A percentile compares a stretch with the other conserved stretches of the same genome.
Conservation (phyloP, 306 rosid species). For the Crataegus laevigata region DNA sequence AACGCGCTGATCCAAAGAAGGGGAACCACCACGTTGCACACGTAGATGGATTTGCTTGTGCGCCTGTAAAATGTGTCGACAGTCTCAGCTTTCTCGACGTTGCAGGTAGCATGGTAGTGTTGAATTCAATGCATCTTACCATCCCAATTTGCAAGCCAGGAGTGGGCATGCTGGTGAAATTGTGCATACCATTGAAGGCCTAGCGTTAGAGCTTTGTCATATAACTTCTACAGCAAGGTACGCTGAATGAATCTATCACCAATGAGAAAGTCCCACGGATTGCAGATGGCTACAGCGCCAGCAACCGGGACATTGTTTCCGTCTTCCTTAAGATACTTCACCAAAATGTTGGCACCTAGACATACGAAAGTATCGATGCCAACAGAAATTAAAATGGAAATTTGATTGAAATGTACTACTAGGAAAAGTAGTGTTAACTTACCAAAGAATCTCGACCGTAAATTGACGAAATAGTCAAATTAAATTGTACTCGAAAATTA, state of each 20-base stretch:
- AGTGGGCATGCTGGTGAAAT: slow-evolving; percentile 59
- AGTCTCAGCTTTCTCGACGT: slow-evolving; percentile 74
- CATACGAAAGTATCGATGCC: neutral
- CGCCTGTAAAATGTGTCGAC: slow-evolving; percentile 81
- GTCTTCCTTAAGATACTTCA: slow-evolving; percentile 80
- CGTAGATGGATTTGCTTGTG: slow-evolving; percentile 55
- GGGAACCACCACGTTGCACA: slow-evolving; percentile 64
- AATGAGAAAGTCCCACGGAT: slow-evolving; percentile 84
- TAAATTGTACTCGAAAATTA: too few species aligned
- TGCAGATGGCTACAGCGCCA: slow-evolving; percentile 79
- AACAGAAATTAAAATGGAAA: neutral
- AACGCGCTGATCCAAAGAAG: slow-evolving; percentile 84
- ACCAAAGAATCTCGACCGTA: neutral
- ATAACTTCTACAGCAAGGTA: slow-evolving; percentile 59
- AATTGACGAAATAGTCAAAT: too few species aligned
- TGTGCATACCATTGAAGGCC: slow-evolving; percentile 80
- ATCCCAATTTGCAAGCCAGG: slow-evolving; percentile 88
- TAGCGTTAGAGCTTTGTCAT: slow-evolving; percentile 65
- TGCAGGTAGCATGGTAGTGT: slow-evolving; percentile 74
- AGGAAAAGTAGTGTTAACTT: too few species aligned
- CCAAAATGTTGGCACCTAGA: slow-evolving; percentile 57
- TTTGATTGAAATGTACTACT: neutral
- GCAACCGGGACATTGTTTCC: slow-evolving; percentile 65
- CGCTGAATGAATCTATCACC: slow-evolving; percentile 77
- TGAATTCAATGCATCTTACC: slow-evolving; percentile 71